phyloP scores from a whole-genome alignment of 495 filamentous ascomycete species.

The Elaphomyces granulatus region DNA sequence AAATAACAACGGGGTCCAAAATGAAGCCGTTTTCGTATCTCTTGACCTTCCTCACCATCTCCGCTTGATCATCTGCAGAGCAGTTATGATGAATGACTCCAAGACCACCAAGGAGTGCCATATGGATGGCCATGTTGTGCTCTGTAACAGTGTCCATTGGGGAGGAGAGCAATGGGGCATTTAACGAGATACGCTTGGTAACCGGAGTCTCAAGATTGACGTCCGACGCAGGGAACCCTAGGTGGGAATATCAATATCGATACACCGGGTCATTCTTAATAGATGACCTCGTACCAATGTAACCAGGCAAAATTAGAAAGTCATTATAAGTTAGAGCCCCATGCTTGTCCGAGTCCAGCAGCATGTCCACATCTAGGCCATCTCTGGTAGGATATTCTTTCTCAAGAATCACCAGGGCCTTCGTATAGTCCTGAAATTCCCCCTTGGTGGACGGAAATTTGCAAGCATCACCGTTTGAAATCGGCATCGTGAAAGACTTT shows the following conservation, averaged over 20 bases:
- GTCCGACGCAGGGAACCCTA: conserved; percentile 78
- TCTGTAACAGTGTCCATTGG: conserved; percentile 99
- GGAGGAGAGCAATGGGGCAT: conserved; percentile 88
- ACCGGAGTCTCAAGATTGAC: conserved; percentile 81
- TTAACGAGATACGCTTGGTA: conserved; percentile 85
- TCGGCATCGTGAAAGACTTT: conserved; percentile 44
- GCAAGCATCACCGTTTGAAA: conserved; percentile 47
- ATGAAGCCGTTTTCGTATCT: conserved; percentile 99
- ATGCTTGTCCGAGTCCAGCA: conserved; percentile 74
- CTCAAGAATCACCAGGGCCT: conserved; percentile 63
- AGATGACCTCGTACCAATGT: conserved; percentile 39
- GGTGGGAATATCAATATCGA: neutral
- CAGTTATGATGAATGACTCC: conserved; percentile 99
- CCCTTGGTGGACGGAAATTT: conserved; percentile 29
- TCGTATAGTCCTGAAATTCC: conserved; percentile 40
- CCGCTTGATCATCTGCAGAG: conserved; percentile 82
- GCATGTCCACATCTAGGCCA: conserved; percentile 67
- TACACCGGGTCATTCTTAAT: conserved; percentile 5
- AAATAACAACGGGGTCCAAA: conserved; percentile 84
- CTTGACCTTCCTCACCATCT: conserved; percentile 99
- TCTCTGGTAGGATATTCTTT: conserved; percentile 58
- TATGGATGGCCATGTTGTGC: conserved; percentile 97
- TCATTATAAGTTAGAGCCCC: conserved; percentile 85
- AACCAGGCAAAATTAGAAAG: conserved; percentile 53
- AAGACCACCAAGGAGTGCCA: conserved; percentile 90